These are phyloP conservation scores for Diospyros kaki DNA, from an alignment of 148 eudicot species.

Conservation along the genomic window DNA sequence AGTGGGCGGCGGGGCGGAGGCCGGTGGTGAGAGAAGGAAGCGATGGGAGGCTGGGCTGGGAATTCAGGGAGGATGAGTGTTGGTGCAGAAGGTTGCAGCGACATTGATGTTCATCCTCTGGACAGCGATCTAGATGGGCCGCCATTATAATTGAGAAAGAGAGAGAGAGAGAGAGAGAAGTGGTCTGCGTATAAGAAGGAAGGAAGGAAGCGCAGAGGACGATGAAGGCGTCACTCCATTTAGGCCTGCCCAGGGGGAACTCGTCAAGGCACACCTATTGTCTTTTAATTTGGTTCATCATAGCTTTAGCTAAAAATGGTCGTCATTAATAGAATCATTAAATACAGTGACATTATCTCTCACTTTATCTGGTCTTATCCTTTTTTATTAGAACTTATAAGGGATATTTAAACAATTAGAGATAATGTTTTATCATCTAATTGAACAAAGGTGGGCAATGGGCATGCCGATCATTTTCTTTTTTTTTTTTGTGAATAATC, in stretches of 20 bases:
- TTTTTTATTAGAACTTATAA: no score
- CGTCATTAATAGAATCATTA: no score
- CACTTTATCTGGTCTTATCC: no score
- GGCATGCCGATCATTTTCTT: no score
- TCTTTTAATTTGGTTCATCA: no score
- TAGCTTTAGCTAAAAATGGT: no score
- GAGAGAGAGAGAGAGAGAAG: background rate
- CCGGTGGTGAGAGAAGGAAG: conserved; percentile 27
- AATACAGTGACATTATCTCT: no score
- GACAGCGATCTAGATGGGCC: conserved; percentile 6
- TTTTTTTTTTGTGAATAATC: no score
- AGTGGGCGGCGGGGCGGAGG: conserved; percentile 20
- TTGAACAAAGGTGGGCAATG: no score
- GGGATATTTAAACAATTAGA: no score
- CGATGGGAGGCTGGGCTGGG: conserved; percentile 39
- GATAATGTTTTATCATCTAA: no score
- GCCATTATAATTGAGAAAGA: conserved; percentile 19
- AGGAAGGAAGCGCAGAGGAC: background rate
- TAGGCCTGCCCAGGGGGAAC: background rate
- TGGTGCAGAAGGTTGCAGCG: conserved; percentile 10
- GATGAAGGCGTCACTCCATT: background rate
- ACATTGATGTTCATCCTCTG: conserved; percentile 9
- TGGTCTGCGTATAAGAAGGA: background rate
- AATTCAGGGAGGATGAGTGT: conserved; percentile 18
- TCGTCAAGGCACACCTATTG: no score